A percentile compares a stretch with the other conserved stretches of the same genome.
These are phyloP conservation scores for Myochromella boudieri DNA, from an alignment of 768 basidiomycete species.

Conservation along the genomic window DNA sequence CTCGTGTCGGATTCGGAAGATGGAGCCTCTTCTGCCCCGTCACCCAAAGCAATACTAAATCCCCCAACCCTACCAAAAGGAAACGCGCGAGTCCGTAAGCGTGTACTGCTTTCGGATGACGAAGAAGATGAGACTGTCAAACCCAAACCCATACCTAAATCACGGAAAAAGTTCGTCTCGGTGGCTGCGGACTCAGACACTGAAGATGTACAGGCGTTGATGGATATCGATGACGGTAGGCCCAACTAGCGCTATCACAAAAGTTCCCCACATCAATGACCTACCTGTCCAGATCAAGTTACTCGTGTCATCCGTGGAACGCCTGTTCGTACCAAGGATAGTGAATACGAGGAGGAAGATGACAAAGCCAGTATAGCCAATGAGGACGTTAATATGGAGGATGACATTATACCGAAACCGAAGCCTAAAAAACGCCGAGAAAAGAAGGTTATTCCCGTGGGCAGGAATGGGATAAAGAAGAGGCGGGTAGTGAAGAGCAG, in stretches of 20 bases:
- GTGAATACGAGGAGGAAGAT: constrained; percentile 21
- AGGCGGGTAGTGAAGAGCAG: constrained; percentile 60
- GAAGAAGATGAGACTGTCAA: constrained; percentile 50
- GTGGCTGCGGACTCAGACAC: constrained; percentile 35
- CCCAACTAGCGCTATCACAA: not conserved
- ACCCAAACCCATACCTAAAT: constrained; percentile 32
- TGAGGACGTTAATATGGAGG: constrained; percentile 38
- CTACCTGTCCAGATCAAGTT: constrained; percentile 29
- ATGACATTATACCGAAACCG: constrained; percentile 29
- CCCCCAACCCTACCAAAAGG: constrained; percentile 14
- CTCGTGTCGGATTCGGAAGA: constrained; percentile 28
- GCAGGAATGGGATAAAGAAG: constrained; percentile 78
- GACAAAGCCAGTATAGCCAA: constrained; percentile 27
- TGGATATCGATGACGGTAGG: constrained; percentile 78
- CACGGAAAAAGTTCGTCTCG: constrained; percentile 24
- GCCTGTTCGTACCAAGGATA: constrained; percentile 8
- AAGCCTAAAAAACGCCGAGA: constrained; percentile 41
- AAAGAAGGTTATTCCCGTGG: constrained; percentile 71
- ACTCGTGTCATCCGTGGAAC: constrained; percentile 24
- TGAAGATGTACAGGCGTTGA: constrained; percentile 58
- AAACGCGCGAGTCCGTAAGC: constrained; percentile 41
- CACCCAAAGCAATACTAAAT: constrained; percentile 5
- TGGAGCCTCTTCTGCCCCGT: constrained; percentile 14
- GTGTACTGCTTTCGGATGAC: constrained; percentile 59
- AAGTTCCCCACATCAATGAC: not conserved